Evolutionary conservation across 2,329 filamentous ascomycete genomes (phyloP).

Genomic region (Gyromitra esculenta): DNA sequence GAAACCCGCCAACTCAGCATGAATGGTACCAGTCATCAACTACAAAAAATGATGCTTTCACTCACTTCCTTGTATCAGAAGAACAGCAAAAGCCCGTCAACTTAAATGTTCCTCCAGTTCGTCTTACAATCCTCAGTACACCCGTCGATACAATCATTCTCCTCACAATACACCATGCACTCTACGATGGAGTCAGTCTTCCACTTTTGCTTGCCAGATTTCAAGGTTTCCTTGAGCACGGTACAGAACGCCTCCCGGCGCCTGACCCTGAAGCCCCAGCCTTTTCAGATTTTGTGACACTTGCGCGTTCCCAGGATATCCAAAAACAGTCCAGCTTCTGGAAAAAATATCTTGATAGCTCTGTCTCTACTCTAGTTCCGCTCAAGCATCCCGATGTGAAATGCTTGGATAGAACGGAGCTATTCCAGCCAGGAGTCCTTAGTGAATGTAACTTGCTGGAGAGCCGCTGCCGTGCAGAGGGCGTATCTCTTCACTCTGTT

Average conservation of each 20-base stretch:
- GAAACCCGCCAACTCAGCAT: slow-evolving; percentile 57
- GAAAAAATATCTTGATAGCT: slow-evolving; percentile 63
- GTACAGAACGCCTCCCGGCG: slow-evolving; percentile 14
- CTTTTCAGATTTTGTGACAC: slow-evolving; percentile 46
- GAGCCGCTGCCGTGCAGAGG: slow-evolving; percentile 64
- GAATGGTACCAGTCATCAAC: slow-evolving; percentile 47
- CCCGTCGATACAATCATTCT: slow-evolving; percentile 57
- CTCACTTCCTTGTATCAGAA: slow-evolving; percentile 41
- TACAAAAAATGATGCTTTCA: slow-evolving; percentile 30
- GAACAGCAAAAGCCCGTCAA: slow-evolving; percentile 44
- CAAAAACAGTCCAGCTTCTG: slow-evolving; percentile 62
- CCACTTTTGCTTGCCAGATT: slow-evolving; percentile 70
- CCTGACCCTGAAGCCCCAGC: slow-evolving; percentile 22
- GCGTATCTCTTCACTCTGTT: slow-evolving; percentile 75
- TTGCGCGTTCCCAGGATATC: slow-evolving; percentile 41
- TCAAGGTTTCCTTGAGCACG: slow-evolving; percentile 61
- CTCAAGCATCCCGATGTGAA: slow-evolving; percentile 38
- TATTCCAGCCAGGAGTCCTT: slow-evolving; percentile 53
- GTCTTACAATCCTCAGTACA: slow-evolving; percentile 47
- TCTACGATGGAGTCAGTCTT: slow-evolving; percentile 88
- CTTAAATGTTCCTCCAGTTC: slow-evolving; percentile 45
- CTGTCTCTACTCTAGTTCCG: slow-evolving; percentile 40
- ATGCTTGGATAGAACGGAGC: slow-evolving; percentile 27
- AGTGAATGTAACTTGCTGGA: slow-evolving; percentile 61
- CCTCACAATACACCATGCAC: slow-evolving; percentile 79